These are phyloP conservation scores for Helianthus tuberosus DNA, from an alignment of 129 eudicot species.

Conservation along the genomic window DNA sequence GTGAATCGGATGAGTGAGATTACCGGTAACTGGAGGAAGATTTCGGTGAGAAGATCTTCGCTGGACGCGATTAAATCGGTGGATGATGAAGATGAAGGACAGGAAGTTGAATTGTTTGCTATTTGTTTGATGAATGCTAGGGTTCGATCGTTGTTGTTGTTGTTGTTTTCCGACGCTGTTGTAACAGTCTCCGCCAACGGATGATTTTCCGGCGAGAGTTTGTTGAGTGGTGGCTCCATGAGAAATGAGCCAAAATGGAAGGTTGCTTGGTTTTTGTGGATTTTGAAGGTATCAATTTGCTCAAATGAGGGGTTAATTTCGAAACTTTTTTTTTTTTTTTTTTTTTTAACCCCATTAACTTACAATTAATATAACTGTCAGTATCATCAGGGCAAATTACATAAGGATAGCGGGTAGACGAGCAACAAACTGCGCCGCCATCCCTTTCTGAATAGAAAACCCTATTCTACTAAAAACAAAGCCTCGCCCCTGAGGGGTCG, in stretches of 20 bases:
- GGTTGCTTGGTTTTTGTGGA: conserved; percentile 10
- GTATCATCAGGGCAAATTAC: no score
- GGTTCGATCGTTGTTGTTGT: conserved; percentile 21
- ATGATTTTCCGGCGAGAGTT: conserved; percentile 12
- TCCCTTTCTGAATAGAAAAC: no score
- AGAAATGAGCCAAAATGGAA: conserved; percentile 12
- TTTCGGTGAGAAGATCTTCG: conserved; percentile 37
- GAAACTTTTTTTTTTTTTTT: neutral
- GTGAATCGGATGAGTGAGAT: conserved; percentile 32
- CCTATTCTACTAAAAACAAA: no score
- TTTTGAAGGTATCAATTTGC: conserved; percentile 23
- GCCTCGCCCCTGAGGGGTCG: no score
- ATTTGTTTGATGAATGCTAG: conserved; percentile 12
- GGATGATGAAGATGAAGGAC: conserved; percentile 3
- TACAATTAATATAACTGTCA: no score
- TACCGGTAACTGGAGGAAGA: conserved; percentile 34
- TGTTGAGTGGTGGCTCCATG: conserved; percentile 20
- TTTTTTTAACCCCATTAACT: no score
- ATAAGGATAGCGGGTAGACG: no score
- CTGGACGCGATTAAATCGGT: conserved; percentile 34
- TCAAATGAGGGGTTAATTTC: conserved; percentile 5
- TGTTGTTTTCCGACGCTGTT: neutral
- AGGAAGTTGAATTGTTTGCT: conserved; percentile 13
- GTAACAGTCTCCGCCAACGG: conserved; percentile 12
- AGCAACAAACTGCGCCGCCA: no score